Base-by-base conservation (phyloP, 176 grass and related monocot species). In the Poa pratensis region DNA sequence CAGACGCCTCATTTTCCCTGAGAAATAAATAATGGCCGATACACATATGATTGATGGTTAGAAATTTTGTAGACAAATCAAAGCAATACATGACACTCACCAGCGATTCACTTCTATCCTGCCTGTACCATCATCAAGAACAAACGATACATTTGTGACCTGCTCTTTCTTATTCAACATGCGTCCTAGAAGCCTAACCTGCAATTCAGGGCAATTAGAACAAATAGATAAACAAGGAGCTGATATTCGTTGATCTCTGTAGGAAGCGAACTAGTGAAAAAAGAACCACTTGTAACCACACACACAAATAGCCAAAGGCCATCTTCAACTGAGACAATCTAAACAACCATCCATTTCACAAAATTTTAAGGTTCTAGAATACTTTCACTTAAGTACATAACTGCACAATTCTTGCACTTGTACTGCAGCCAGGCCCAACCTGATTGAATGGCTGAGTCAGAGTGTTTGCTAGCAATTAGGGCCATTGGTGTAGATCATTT, bases 121-220 rank as follows among this genome's bases (percentile, higher is more conserved):
- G 75, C 93, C 91, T 19, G 96, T 95, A 57, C 96, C 91, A 90
- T 98, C 96, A 84, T 98, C 93, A 53, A 98, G 91, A 65, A 58
- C 62, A 76, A 98, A 98, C 0, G 15, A 24, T 48, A 95, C 91
- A 94, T 98, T 91, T 13, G 96, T 95, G 9, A 92, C 78, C 66
- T 88, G 89, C 35, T 98, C 89, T 30, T 84, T 58, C 85, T 89
- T 98, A 89, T 87, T 87, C 75, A 90, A 19, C 45, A 95, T 90
- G 77, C 90, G 83, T 26, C 96, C 96, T 84, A 95, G 77, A 53
- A 98, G 89, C 93, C 88, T 90, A 49, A 95, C 89, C 96, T 98
- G 90, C 32, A 80, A 85, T 53, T 18, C 74, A 76, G 32, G 52
- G 69, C 52, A 84, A 77, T 37, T n/a, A 57, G 12, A 82, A 78